Percentiles rank a stretch among this genome's conserved stretches.
Evolutionary conservation across 73 alveolate species (phyloP).

Genomic region (Stentor roeselii): DNA sequence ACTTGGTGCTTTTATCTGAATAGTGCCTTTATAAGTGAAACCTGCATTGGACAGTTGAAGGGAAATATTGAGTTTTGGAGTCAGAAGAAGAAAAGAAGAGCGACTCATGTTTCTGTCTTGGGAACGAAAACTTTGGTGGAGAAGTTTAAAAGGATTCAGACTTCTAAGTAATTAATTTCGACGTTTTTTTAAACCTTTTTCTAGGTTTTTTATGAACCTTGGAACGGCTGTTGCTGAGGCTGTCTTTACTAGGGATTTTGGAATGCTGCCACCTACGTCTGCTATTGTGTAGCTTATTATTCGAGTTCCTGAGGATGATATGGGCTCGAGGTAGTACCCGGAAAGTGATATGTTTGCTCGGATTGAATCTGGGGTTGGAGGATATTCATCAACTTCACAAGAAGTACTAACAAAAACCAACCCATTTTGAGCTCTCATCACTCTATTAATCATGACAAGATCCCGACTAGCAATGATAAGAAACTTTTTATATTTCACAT

Average conservation of each 20-base stretch:
- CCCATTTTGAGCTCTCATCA: not conserved
- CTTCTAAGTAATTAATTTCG: no score
- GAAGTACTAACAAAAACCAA: not conserved
- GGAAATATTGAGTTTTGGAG: not conserved
- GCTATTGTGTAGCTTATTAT: not conserved
- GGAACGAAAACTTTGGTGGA: no score
- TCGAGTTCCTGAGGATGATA: not conserved
- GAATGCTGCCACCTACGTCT: not conserved
- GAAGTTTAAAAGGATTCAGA: no score
- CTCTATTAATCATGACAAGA: not conserved
- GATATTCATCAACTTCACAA: constrained; percentile 5
- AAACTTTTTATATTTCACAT: not conserved
- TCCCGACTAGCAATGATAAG: not conserved
- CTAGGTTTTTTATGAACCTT: not conserved
- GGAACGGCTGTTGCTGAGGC: constrained; percentile 12
- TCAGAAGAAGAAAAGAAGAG: no score
- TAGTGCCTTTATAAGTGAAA: not conserved
- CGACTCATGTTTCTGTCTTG: no score
- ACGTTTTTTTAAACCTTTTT: not conserved
- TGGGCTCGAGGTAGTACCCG: constrained; percentile 9
- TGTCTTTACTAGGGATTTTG: not conserved
- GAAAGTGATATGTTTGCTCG: not conserved
- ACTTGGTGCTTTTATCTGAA: not conserved
- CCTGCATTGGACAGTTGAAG: not conserved
- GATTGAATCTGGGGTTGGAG: not conserved